phyloP scores from a whole-genome alignment of 2,329 filamentous ascomycete genomes.

The Colletotrichum limetticola region DNA sequence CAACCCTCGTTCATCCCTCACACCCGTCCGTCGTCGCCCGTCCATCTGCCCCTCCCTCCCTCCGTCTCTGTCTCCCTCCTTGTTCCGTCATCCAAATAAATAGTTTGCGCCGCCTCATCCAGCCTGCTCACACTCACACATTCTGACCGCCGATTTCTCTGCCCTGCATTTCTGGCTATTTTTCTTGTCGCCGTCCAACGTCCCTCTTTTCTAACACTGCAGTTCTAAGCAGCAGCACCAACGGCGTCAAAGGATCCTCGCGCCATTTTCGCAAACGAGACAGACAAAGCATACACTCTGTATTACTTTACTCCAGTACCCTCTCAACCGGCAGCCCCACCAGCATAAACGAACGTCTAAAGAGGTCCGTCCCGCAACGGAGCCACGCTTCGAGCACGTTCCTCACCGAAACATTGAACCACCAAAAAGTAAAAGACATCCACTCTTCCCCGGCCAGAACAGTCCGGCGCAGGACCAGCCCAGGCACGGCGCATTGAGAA shows the following conservation, averaged over 20 bases:
- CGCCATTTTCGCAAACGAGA: neutral
- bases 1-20: neutral
- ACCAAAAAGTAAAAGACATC: neutral
- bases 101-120: conserved; percentile 28
- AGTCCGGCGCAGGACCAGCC: neutral
- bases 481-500: conserved; percentile 7
- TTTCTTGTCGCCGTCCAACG: neutral
- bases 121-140: conserved; percentile 25
- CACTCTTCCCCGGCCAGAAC: conserved; percentile 6
- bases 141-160: neutral
- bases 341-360: conserved; percentile 13
- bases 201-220: neutral
- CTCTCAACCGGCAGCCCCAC: conserved; percentile 1
- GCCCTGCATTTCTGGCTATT: neutral
- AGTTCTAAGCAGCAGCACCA: neutral
- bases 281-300: too few relatives aligned
- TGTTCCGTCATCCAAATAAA: conserved; percentile 21
- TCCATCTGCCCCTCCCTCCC: neutral
- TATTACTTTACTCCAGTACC: neutral
- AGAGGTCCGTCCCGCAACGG: conserved; percentile 31
- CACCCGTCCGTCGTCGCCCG: neutral
- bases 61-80: neutral
- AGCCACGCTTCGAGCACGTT: conserved; percentile 28
- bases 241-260: neutral
- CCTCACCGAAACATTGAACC: conserved; percentile 24